Evolutionary conservation across 1,139 yeast genomes (phyloP).

Genomic region (Nakaseomyces kungkrabaensis): DNA sequence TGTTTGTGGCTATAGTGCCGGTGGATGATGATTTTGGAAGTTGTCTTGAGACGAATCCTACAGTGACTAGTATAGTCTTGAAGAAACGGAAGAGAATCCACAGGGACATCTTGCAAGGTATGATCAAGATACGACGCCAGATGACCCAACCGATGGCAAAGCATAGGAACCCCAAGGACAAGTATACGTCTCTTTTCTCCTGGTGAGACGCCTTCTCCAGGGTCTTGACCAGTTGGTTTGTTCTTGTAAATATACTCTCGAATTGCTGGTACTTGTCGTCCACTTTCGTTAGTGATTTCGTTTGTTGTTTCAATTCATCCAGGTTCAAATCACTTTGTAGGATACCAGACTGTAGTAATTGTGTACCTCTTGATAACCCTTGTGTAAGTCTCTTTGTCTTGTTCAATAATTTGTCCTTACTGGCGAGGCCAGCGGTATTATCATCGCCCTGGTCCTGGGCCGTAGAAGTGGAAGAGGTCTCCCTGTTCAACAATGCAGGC

Average conservation of each 20-base stretch:
- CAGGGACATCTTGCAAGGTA: conserved; percentile 40
- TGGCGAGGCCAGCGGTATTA: conserved; percentile 5
- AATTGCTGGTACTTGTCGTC: conserved; percentile 40
- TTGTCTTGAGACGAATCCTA: conserved; percentile 22
- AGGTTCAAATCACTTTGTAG: conserved; percentile 50
- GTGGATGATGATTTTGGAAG: conserved; percentile 3
- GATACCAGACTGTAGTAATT: conserved; percentile 42
- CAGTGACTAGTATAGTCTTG: conserved; percentile 21
- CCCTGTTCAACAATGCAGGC: conserved; percentile 5
- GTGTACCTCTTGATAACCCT: conserved; percentile 30
- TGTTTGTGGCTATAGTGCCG: neutral
- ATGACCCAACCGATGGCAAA: conserved; percentile 45
- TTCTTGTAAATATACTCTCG: conserved; percentile 38
- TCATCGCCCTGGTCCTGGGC: neutral
- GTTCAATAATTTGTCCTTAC: conserved; percentile 28
- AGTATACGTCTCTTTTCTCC: conserved; percentile 46
- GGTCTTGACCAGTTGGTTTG: conserved; percentile 40
- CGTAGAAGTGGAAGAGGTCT: neutral
- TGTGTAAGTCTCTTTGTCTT: conserved; percentile 32
- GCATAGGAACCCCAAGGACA: conserved; percentile 41
- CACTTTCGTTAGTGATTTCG: conserved; percentile 38
- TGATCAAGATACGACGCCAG: conserved; percentile 44
- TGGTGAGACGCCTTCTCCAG: conserved; percentile 44
- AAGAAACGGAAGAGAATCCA: conserved; percentile 43
- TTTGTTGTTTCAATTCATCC: conserved; percentile 49